Conservation (phyloP, 208 protist genomes). For the Acanthamoeba culbertsoni region DNA sequence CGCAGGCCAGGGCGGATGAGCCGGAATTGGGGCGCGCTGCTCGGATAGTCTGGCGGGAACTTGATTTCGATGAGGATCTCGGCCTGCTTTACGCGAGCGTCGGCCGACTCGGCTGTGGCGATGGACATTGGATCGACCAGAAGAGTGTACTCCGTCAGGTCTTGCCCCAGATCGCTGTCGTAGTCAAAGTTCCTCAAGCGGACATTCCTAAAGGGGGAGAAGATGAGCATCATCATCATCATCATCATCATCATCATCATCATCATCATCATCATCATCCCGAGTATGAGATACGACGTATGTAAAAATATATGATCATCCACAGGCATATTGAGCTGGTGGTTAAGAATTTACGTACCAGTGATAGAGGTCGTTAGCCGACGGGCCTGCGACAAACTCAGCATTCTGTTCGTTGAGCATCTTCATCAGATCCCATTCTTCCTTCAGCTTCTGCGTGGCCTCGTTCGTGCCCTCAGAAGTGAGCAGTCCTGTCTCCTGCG, state of each 20-base stretch:
- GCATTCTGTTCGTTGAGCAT: neutral
- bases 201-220: neutral
- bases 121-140: constrained; percentile 19
- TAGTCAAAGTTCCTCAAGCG: constrained; percentile 40
- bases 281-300: neutral
- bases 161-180: constrained; percentile 33
- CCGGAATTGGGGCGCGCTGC: neutral
- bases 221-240: neutral
- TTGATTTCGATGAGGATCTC: constrained; percentile 49
- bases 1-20: constrained; percentile 8
- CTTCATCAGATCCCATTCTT: constrained; percentile 38
- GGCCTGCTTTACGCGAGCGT: constrained; percentile 11
- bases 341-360: neutral
- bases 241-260: neutral
- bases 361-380: constrained; percentile 51
- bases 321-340: no score
- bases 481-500: neutral
- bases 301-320: neutral
- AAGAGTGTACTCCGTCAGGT: constrained; percentile 38
- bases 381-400: neutral
- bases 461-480: constrained; percentile 27
- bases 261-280: neutral
- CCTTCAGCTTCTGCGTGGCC: neutral
- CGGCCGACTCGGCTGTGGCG: neutral
- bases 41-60: constrained; percentile 40